These are phyloP conservation scores for Aschersonia sp. DNA, from an alignment of 2,329 filamentous ascomycete species.

Conservation along the genomic window DNA sequence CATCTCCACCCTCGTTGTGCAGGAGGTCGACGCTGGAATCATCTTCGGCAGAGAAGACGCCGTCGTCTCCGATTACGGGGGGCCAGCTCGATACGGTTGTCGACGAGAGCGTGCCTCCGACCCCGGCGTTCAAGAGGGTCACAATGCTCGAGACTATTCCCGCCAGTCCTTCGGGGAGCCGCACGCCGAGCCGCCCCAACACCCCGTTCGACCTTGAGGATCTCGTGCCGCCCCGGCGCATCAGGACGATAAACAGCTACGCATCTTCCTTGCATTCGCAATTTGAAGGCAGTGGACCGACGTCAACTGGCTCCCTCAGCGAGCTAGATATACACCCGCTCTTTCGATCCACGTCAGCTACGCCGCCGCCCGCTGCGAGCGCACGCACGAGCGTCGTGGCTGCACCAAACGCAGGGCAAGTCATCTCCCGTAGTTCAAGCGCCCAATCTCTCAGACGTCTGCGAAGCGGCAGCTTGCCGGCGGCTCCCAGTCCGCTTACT, in stretches of 20 bases:
- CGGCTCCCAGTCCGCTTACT: constrained; percentile 30
- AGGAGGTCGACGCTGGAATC: no score
- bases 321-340: constrained; percentile 67
- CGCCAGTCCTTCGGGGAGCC: constrained; percentile 45
- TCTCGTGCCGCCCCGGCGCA: constrained; percentile 31
- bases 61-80: no score
- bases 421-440: constrained; percentile 40
- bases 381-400: constrained; percentile 59
- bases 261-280: constrained; percentile 24
- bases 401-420: constrained; percentile 51
- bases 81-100: no score
- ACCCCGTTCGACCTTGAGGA: constrained; percentile 32
- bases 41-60: no score
- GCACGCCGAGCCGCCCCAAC: constrained; percentile 46
- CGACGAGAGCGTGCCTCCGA: no score
- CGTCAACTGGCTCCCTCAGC: constrained; percentile 17
- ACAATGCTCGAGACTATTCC: no score
- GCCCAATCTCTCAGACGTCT: constrained; percentile 36
- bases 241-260: constrained; percentile 34
- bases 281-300: constrained; percentile 12
- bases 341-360: constrained; percentile 59
- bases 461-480: constrained; percentile 39
- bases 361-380: constrained; percentile 49
- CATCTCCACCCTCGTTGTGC: no score
- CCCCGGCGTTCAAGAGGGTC: no score